Conservation (phyloP, 2,329 filamentous ascomycete genomes). For the Rhynchosporium graminicola region DNA sequence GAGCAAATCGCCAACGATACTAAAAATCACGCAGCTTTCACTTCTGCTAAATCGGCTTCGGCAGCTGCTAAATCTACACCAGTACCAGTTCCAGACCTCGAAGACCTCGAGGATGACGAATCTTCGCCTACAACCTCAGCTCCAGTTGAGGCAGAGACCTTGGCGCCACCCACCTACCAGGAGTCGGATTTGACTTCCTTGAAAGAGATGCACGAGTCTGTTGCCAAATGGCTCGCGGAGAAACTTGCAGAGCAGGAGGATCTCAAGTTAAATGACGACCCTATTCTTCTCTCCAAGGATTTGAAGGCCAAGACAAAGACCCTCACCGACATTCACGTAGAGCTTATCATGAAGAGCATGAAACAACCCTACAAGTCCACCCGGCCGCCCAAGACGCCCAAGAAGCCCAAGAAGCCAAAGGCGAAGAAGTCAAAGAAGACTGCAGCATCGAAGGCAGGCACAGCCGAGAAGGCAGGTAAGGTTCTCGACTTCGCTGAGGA, state of each 20-base stretch:
- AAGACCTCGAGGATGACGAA: slow-evolving; percentile 78
- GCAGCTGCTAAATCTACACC: slow-evolving; percentile 45
- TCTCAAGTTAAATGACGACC: slow-evolving; percentile 70
- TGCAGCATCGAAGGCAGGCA: slow-evolving; percentile 33
- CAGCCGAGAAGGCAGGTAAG: slow-evolving; percentile 40
- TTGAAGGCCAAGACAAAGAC: slow-evolving; percentile 67
- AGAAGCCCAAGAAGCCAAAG: slow-evolving; percentile 44
- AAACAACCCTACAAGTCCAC: slow-evolving; percentile 48
- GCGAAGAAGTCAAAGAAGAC: slow-evolving; percentile 35
- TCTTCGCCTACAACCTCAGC: slow-evolving; percentile 38
- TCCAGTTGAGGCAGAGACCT: slow-evolving; percentile 50
- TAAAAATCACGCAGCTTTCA: slow-evolving; percentile 56
- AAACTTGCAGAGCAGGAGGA: slow-evolving; percentile 71
- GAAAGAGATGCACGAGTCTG: slow-evolving; percentile 61
- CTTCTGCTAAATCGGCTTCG: slow-evolving; percentile 47
- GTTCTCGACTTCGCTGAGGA: slow-evolving; percentile 47
- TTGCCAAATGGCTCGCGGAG: slow-evolving; percentile 72
- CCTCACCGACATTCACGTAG: slow-evolving; percentile 69
- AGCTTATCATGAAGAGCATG: slow-evolving; percentile 70
- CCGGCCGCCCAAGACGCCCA: slow-evolving; percentile 27
- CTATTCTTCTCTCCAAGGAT: slow-evolving; percentile 72
- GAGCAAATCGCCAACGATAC: slow-evolving; percentile 71
- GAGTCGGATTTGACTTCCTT: slow-evolving; percentile 70
- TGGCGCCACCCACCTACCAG: slow-evolving; percentile 68
- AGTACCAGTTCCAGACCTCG: slow-evolving; percentile 54